Evolutionary conservation across 1,284 basidiomycete species (phyloP), one percentile per base, ranked within the genome.

Genomic region (Sporisorium reilianum): DNA sequence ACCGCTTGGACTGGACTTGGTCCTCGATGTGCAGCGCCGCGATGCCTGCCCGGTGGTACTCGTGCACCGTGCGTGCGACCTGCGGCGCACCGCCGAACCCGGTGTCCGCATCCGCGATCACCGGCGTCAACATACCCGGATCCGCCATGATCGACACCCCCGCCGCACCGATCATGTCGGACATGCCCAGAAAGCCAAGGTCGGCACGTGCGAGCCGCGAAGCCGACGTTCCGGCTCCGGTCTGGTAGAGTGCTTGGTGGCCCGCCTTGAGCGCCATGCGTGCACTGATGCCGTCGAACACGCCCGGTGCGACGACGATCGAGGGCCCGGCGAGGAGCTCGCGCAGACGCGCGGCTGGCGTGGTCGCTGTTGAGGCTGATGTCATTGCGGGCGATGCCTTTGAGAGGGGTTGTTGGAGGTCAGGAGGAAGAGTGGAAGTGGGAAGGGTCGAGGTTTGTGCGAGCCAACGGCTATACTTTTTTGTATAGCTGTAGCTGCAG

Each of bases 81-180:
- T 90, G 92, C 2, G 89, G 89, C 5, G 92, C 90, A 2, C 90
- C 91, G 60, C 92, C 92, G 66, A 92, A 93, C 87, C 91, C 92
- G 46, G 91, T 92, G 80, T 93, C 91, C 2, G 92, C 92, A 77
- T 93, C 91, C 2, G 91, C 92, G 70, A 93, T 93, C 32, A 93
- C 66, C 1, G 75, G 71, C 7, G 61, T 66, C 28, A 55, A 18
- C 51, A 60, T 51, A 5, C 10, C 14, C 5, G 69, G 32, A 30
- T 70, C 67, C 0, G 70, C 62, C 58, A 55, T 63, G 45, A 66
- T 72, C 5, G 66, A 64, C 11, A 66, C 49, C 10, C 65, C 57
- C 12, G 70, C 75, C 6, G 65, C 66, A 32, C 25, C 36, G 38
- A 71, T 40, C 63, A 77, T 74, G 80, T 93, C 92, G 74, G 91